Base-by-base conservation (phyloP, 176 grass and related monocot genomes). In the Phoenix dactylifera region DNA sequence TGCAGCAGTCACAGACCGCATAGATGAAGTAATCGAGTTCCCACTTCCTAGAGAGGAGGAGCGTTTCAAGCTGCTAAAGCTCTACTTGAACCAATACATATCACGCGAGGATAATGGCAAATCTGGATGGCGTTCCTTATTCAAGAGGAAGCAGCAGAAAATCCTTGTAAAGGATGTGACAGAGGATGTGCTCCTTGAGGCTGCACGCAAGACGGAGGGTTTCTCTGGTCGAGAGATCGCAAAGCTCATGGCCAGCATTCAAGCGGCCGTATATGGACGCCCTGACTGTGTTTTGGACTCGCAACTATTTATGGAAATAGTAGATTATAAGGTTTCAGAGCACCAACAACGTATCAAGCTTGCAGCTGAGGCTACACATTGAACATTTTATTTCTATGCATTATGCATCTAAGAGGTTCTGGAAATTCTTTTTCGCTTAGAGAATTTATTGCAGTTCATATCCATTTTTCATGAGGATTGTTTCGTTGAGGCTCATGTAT, bases 171-270 rank as follows among this genome's bases (percentile, higher is more conserved):
- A 74, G 67, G 82, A 75, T 54, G 50, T 93, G 30, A 85, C 51
- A 26, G 88, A 98, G 6, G 82, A 93, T 51, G 55, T 86, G 17
- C 77, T 98, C 6, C 59, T 60, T 51, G 78, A 80, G 32, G 88
- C 79, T 20, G 76, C 85, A 16, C 25, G 61, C 30, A 98, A 79
- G 74, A 98, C 68, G 1, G 58, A 88, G 69, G 88, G 94, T 15
- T 98, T 98, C 68, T 98, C 94, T 20, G 94, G 94, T 15, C 77
- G 94, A 68, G 94, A 98, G 67, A 89, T 98, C 64, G 79, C 88
- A 1, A 93, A 93, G 76, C 81, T 98, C 49, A 76, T 93, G 67
- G 94, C 88, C 4, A 81, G 88, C 52, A 72, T 93, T 49, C 87
- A 85, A 68, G 94, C 94, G 58, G 84, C 94, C 32, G 94, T 98